A percentile compares a stretch with the other conserved stretches of the same genome.
Conservation (phyloP, 306 rosid genomes). For the Casuarina cunninghamiana region DNA sequence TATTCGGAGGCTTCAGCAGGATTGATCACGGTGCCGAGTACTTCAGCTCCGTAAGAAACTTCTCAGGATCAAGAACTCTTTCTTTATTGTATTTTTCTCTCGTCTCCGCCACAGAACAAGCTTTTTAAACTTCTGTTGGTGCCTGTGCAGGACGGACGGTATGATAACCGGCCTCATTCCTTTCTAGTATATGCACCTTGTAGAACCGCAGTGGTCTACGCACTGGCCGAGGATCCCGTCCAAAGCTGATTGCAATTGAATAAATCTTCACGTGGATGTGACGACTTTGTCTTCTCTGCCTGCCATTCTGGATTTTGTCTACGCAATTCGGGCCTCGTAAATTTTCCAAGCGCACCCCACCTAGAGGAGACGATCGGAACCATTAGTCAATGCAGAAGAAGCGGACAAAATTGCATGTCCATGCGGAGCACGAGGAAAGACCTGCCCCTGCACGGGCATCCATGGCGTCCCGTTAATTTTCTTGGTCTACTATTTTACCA, state of each 20-base stretch:
- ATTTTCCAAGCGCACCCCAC: background rate
- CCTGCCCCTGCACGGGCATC: background rate
- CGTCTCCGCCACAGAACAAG: background rate
- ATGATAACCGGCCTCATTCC: slow-evolving; percentile 71
- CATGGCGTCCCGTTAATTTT: slow-evolving; percentile 9
- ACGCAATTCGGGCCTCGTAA: slow-evolving; percentile 21
- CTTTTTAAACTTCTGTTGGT: slow-evolving; percentile 21
- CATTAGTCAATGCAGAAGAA: background rate
- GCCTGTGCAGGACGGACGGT: slow-evolving; percentile 66
- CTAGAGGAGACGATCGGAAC: background rate
- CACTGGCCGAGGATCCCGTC: slow-evolving; percentile 42
- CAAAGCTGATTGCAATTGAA: slow-evolving; percentile 28
- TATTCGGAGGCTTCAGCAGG: slow-evolving; percentile 79
- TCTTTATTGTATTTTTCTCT: background rate
- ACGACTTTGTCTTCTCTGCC: background rate
- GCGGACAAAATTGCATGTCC: background rate
- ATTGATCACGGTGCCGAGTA: slow-evolving; percentile 64
- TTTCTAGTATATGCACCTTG: slow-evolving; percentile 74
- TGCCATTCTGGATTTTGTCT: slow-evolving; percentile 13
- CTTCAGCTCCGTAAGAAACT: slow-evolving; percentile 59
- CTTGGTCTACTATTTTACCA: slow-evolving; percentile 2
- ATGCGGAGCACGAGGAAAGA: background rate
- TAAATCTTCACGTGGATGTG: slow-evolving; percentile 8
- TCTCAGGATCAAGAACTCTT: background rate
- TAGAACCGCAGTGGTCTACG: slow-evolving; percentile 82